phyloP scores from a whole-genome alignment of 1,284 basidiomycete species.

The Bjerkandera adusta region DNA sequence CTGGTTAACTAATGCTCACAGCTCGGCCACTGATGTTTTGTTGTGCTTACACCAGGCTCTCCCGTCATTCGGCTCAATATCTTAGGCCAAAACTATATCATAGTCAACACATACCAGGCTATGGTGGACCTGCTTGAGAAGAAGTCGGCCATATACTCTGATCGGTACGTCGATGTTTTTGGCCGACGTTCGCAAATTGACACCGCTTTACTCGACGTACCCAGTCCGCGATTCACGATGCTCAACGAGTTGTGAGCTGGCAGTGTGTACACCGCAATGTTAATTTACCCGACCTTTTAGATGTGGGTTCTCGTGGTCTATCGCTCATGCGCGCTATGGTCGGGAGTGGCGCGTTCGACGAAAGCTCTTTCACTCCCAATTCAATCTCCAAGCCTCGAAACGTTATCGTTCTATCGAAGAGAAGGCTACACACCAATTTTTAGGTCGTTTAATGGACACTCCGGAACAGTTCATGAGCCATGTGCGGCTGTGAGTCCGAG shows the following conservation, averaged over 20 bases:
- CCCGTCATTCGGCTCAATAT: constrained; percentile 1
- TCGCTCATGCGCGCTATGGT: constrained; percentile 35
- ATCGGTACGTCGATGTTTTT: too few relatives aligned
- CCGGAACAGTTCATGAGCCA: constrained; percentile 23
- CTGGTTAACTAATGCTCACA: too few relatives aligned
- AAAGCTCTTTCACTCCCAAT: constrained; percentile 32
- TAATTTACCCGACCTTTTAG: constrained; percentile 24
- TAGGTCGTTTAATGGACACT: constrained; percentile 29
- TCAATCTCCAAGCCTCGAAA: constrained; percentile 15
- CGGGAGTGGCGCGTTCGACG: constrained; percentile 39
- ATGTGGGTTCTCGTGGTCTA: constrained; percentile 37
- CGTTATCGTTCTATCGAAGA: constrained; percentile 13
- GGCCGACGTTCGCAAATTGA: too few relatives aligned
- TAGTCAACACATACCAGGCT: constrained; percentile 4
- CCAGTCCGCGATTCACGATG: too few relatives aligned
- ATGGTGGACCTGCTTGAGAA: constrained; percentile 9
- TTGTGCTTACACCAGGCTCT: too few relatives aligned
- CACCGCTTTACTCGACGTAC: too few relatives aligned
- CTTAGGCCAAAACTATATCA: background rate
- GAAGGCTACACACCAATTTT: constrained; percentile 30
- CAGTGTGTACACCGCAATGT: background rate
- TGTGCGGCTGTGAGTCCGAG: constrained; percentile 26
- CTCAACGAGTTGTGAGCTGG: background rate
- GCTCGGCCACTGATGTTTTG: too few relatives aligned
- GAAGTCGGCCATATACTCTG: constrained; percentile 6